Conservation (phyloP, 2,329 filamentous ascomycete genomes). For the Penicillium sp. region DNA sequence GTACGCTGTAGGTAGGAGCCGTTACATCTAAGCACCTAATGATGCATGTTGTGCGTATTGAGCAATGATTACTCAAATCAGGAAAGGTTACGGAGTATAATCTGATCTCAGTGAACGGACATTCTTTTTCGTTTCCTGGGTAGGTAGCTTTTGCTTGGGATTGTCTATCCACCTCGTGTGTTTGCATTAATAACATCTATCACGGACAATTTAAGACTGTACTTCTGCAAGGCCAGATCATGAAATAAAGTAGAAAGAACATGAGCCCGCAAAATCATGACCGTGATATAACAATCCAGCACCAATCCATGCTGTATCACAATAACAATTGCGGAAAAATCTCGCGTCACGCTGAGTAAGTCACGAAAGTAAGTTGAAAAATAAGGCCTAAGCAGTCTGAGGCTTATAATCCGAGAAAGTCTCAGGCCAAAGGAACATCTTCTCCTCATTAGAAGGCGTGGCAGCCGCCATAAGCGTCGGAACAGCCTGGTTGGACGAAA, state of each 20-base stretch:
- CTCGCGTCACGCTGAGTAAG: background rate
- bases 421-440: conserved; percentile 61
- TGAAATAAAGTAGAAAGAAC: background rate
- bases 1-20: no score
- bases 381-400: conserved; percentile 3
- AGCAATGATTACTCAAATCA: no score
- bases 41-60: no score
- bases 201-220: background rate
- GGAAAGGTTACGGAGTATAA: no score
- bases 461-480: conserved; percentile 47
- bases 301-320: conserved; percentile 7
- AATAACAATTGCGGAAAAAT: background rate
- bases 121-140: no score
- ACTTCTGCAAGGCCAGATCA: background rate
- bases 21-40: no score
- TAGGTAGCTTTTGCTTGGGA: no score
- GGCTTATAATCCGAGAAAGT: conserved; percentile 49
- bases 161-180: no score
- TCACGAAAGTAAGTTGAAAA: background rate
- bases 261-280: background rate
- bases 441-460: conserved; percentile 55
- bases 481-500: conserved; percentile 55
- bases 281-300: conserved; percentile 5
- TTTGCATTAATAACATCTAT: background rate
- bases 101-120: no score